phyloP scores from a whole-genome alignment of 2,329 filamentous ascomycete genomes.

The Podosphaera fusca region DNA sequence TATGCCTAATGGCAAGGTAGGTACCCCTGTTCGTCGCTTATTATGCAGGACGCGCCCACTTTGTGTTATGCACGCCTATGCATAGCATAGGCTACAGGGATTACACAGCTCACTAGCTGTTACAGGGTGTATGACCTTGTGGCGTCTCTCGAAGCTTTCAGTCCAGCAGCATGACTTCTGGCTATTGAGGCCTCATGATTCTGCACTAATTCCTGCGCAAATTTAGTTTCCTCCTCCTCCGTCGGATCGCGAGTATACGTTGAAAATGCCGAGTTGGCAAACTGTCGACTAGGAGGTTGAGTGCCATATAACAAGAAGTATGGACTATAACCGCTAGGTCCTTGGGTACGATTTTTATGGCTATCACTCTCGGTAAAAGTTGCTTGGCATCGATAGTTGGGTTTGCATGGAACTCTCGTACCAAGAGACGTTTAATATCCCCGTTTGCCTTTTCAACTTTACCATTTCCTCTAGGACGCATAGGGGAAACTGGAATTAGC shows the following conservation, averaged over 20 bases:
- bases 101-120: too few species aligned
- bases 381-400: background rate
- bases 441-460: background rate
- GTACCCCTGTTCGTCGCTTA: too few species aligned
- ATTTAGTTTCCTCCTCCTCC: background rate
- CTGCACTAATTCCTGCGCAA: background rate
- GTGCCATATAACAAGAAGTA: conserved; percentile 1
- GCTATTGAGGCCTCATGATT: background rate
- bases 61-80: too few species aligned
- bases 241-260: background rate
- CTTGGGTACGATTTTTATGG: background rate
- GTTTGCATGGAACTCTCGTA: background rate
- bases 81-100: too few species aligned
- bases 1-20: too few species aligned
- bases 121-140: background rate
- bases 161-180: background rate
- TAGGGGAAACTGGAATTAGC: background rate
- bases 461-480: background rate
- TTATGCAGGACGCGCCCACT: too few species aligned
- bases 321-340: background rate
- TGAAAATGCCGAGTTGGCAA: background rate
- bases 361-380: background rate
- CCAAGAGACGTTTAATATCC: background rate
- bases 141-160: background rate
- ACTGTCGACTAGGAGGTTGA: background rate